Percentiles rank a stretch among this genome's conserved stretches.
Evolutionary conservation across 2,329 filamentous ascomycete genomes (phyloP).

Genomic region (Ascochyta fabae): DNA sequence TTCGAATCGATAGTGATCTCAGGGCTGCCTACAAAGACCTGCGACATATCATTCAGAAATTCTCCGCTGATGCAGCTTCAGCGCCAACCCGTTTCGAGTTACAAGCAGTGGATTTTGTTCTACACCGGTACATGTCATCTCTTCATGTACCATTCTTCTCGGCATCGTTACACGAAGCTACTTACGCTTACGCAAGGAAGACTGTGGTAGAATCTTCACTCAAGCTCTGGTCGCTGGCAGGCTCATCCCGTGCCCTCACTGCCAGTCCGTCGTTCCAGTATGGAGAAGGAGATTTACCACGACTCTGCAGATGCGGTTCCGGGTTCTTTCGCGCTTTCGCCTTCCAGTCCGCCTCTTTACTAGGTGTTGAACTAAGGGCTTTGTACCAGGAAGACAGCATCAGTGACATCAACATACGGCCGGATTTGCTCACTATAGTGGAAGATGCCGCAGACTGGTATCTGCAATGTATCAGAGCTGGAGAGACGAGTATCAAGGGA

Average conservation of each 20-base stretch:
- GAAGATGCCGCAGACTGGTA: slow-evolving; percentile 32
- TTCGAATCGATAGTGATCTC: slow-evolving; percentile 32
- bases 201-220: slow-evolving; percentile 34
- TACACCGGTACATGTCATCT: slow-evolving; percentile 36
- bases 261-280: slow-evolving; percentile 1
- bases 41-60: slow-evolving; percentile 25
- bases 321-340: slow-evolving; percentile 35
- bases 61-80: neutral
- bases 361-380: slow-evolving; percentile 30
- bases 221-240: slow-evolving; percentile 33
- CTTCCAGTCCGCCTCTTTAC: slow-evolving; percentile 30
- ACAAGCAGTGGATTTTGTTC: slow-evolving; percentile 33
- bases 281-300: slow-evolving; percentile 22
- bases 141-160: slow-evolving; percentile 38
- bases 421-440: slow-evolving; percentile 27
- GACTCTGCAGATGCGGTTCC: slow-evolving; percentile 30
- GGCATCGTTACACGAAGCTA: slow-evolving; percentile 26
- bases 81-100: slow-evolving; percentile 21
- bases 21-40: slow-evolving; percentile 29
- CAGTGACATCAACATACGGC: slow-evolving; percentile 22
- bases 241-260: slow-evolving; percentile 4
- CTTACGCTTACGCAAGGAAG: slow-evolving; percentile 38
- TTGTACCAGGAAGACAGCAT: slow-evolving; percentile 37
- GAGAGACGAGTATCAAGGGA: slow-evolving; percentile 41
- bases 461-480: slow-evolving; percentile 31